These are phyloP conservation scores for Neurospora africana DNA, from an alignment of 495 filamentous ascomycete species.

Conservation along the genomic window DNA sequence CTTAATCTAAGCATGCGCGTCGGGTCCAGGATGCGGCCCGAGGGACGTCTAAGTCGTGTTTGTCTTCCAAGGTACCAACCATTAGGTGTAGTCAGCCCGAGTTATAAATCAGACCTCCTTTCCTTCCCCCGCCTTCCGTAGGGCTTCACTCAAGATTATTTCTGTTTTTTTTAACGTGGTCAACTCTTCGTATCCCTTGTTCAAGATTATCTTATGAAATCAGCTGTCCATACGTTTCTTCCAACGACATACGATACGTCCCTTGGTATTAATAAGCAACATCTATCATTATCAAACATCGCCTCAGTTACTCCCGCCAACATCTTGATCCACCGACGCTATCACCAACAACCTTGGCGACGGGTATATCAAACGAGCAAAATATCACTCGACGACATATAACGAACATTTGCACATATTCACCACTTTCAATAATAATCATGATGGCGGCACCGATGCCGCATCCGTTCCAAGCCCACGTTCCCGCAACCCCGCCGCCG, in stretches of 20 bases:
- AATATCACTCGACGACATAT: not conserved
- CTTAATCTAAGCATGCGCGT: not conserved
- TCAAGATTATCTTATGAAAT: not conserved
- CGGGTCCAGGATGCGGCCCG: not conserved
- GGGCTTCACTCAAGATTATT: not conserved
- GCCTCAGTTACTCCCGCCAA: not conserved
- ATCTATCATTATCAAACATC: not conserved
- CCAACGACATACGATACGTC: not conserved
- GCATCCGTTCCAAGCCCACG: conserved; percentile 15
- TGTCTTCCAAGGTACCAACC: not conserved
- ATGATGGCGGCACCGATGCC: conserved; percentile 19
- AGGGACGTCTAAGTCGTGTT: not conserved
- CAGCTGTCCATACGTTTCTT: not conserved
- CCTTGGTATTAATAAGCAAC: not conserved
- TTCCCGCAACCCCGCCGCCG: conserved; percentile 20
- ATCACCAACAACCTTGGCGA: not conserved
- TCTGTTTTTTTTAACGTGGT: not conserved
- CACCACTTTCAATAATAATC: not conserved
- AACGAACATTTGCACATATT: not conserved
- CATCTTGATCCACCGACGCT: not conserved
- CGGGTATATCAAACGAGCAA: not conserved
- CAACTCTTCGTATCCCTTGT: not conserved
- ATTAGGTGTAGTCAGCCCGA: not conserved
- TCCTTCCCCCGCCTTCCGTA: not conserved
- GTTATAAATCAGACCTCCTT: not conserved